These are phyloP conservation scores for Ulota crispa DNA, from an alignment of 225 moss, liverwort and hornwort genomes.

Conservation along the genomic window DNA sequence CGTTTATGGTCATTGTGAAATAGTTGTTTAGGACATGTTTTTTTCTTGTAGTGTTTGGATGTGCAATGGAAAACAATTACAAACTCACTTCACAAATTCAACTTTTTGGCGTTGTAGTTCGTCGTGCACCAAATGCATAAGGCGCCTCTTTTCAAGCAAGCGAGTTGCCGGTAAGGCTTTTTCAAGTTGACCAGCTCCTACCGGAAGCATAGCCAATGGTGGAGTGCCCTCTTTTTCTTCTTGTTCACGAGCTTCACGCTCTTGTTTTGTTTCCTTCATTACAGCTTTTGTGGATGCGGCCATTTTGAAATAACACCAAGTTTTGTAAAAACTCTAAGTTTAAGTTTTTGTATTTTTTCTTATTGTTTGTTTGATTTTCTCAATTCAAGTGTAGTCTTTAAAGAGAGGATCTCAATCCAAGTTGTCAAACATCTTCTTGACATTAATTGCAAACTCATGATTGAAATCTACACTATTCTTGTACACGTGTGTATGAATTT, in stretches of 20 bases:
- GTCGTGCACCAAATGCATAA: slow-evolving; percentile 70
- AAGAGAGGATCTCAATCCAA: background rate
- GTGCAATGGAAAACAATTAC: background rate
- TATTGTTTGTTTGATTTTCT: background rate
- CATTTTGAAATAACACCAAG: background rate
- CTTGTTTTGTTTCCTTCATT: slow-evolving; percentile 10
- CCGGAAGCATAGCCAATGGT: background rate
- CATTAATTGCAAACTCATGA: fast-evolving
- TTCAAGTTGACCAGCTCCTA: slow-evolving; percentile 45
- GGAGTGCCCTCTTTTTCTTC: slow-evolving; percentile 29
- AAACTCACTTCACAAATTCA: slow-evolving; percentile 58
- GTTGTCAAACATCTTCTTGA: background rate
- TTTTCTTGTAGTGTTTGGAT: too few relatives aligned
- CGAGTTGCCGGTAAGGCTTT: slow-evolving; percentile 81
- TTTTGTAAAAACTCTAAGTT: background rate
- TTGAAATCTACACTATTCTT: background rate
- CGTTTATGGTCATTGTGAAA: too few relatives aligned
- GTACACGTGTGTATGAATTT: fast-evolving
- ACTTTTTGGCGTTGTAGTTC: slow-evolving; percentile 75
- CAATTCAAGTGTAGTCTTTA: too few relatives aligned
- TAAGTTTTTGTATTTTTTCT: fast-evolving
- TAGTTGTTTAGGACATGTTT: too few relatives aligned
- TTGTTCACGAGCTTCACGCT: background rate
- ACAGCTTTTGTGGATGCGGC: background rate
- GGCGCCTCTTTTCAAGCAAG: slow-evolving; percentile 67